Base-by-base conservation (phyloP, 2,329 filamentous ascomycete genomes). In the Salinomyces thailandicus region DNA sequence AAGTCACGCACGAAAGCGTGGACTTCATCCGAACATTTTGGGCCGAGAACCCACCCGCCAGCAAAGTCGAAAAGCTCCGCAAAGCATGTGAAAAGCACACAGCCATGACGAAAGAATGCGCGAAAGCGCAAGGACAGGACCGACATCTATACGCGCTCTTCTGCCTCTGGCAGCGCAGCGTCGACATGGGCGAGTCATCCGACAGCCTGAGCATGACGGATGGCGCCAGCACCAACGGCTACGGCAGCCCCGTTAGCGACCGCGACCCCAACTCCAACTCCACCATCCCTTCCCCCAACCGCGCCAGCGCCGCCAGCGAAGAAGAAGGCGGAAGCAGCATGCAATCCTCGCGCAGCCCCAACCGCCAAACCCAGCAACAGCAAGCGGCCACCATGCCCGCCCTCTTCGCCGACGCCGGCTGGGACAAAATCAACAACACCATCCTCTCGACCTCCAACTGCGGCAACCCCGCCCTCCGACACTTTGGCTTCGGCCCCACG, bases 391-490 rank as follows among this genome's bases (percentile, higher is more conserved):
- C 54, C 54, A 71, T 89, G 51, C 91, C 91, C 0, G 67, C 79
- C 5, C 72, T 98, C 38, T 98, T 96, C 59, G 78, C 80, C 32
- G 91, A 98, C 54, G 51, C 73, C 1, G 91, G 89, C 32, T 98
- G 87, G 86, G 89, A 96, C 61, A 87, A 83, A 57, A 75, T 95
- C 47, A 96, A 96, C 67, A 93, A 75, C 45, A 96, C 89, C 6
- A 85, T 96, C 46, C 68, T 98, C 26, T 93, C 85, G 5, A 96
- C 91, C 0, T 95, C 87, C n/a, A 98, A 98, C 68, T 98, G 91
- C 61, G 91, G 91, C 41, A 98, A 96, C 61, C 91, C 91, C 0
- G 85, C 81, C 0, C 76, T 98, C 13, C 79, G 91, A 2, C 89
- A 96, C 52, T 98, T 98, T 52, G 91, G 91, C 3, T 98, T 98